Base-by-base conservation (phyloP, 495 filamentous ascomycete genomes). In the Penicillium malachiteum region DNA sequence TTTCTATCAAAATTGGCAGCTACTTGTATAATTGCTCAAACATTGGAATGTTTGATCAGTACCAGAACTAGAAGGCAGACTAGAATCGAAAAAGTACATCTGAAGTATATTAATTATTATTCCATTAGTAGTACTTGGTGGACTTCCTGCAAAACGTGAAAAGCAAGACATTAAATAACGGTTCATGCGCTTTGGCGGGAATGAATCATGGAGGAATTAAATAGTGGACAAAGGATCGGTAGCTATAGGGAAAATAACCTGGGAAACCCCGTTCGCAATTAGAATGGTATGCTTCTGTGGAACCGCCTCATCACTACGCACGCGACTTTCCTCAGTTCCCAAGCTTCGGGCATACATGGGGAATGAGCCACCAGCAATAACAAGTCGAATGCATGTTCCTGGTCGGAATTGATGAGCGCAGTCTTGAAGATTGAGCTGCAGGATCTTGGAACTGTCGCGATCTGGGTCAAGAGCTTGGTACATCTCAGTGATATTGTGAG, bases 401-500 rank as follows among this genome's bases (percentile, higher is more conserved):
- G 30, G 40, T 17, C 21, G 21, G 39, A 64, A 64, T 13, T 21
- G 40, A 52, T 64, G 61, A 33, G 61, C 61, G 32, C 61, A 64
- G 35, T 61, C 61, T 40, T 50, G 54, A 16, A 64, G 48, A 10
- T 52, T 26, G 16, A 64, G 39, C 3, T 48, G 21, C 0, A 64
- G 34, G n/a, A 52, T 43, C 31, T 60, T 37, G 11, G 54, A 31
- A 10, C 10, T 51, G 16, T 61, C 61, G 7, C 61, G 61, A 17
- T 17, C 40, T 1, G 61, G 54, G 16, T 61, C 57, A 34, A 64
- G 58, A 3, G 54, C 57, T 18, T 34, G 41, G 18, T 64, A 64
- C 12, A 57, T 3, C 47, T 71, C 60, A 18, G 58, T 63, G 39
- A 71, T 51, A 33, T 57, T 68, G 30, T 59, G 58, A 40, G 69